Evolutionary conservation across 2,329 filamentous ascomycete genomes (phyloP).

Genomic region (Lasiodiplodia theobromae): DNA sequence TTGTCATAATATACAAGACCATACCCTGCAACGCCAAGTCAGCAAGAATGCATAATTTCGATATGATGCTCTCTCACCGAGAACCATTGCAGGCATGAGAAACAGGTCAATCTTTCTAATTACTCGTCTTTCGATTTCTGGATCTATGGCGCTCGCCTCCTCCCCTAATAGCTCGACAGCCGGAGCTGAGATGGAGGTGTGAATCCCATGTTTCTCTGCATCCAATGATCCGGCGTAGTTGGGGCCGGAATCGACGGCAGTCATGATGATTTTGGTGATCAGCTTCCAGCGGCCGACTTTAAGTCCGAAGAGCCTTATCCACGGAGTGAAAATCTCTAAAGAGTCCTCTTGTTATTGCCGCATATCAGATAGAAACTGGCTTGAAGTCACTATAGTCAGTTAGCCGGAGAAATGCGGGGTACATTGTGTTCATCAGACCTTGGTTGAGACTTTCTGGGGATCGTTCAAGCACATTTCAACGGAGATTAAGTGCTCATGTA

Average conservation of each 20-base stretch:
- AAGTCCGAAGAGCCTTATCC: not conserved
- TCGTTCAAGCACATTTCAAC: not conserved
- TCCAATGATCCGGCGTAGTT: not conserved
- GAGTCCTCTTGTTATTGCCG: not conserved
- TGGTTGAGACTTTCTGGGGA: not conserved
- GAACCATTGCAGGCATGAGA: conserved; percentile 70
- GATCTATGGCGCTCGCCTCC: conserved; percentile 48
- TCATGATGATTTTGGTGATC: not conserved
- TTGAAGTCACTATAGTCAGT: no score
- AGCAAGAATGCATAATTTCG: not conserved
- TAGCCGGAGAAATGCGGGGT: no score
- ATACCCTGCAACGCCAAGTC: conserved; percentile 52
- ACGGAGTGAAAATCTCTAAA: not conserved
- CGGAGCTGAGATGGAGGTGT: not conserved
- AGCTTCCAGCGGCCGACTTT: not conserved
- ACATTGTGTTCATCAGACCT: not conserved
- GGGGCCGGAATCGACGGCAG: not conserved
- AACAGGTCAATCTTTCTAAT: conserved; percentile 72
- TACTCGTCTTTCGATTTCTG: conserved; percentile 61
- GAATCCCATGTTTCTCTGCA: not conserved
- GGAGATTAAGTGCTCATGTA: not conserved
- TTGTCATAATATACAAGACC: conserved; percentile 76
- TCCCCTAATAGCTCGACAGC: not conserved
- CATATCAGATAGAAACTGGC: no score
- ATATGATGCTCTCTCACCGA: conserved; percentile 36